Conservation (phyloP, 441 rosid species). For the Erodium trifolium region DNA sequence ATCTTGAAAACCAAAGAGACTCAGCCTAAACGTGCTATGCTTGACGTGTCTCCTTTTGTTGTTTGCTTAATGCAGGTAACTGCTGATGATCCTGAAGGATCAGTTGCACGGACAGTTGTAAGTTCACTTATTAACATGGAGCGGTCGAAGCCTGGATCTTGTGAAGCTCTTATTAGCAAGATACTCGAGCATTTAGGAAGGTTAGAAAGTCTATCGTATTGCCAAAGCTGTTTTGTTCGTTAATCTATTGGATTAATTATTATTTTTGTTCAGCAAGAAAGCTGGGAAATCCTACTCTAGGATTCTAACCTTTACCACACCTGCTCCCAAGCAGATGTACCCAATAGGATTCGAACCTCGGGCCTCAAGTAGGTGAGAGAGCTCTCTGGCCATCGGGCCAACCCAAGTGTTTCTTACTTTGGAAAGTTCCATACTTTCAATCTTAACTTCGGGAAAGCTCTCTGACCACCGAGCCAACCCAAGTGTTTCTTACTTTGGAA, state of each 20-base stretch:
- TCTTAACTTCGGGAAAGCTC: too few species aligned
- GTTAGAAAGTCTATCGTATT: conserved; percentile 25
- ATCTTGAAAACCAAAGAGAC: not conserved
- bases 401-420: too few species aligned
- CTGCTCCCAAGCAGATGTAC: too few species aligned
- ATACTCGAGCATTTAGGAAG: conserved; percentile 71
- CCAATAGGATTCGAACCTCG: too few species aligned
- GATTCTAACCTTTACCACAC: too few species aligned
- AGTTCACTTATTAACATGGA: conserved; percentile 66
- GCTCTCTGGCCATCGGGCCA: too few species aligned
- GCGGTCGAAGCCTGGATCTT: conserved; percentile 66
- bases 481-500: not conserved
- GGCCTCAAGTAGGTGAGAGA: too few species aligned
- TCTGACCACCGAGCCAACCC: too few species aligned
- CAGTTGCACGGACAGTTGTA: conserved; percentile 41
- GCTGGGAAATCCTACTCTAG: too few species aligned
- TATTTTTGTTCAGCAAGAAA: too few species aligned
- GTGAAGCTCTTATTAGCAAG: conserved; percentile 58
- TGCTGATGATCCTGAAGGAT: conserved; percentile 50
- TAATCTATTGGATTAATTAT: too few species aligned
- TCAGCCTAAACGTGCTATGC: not conserved
- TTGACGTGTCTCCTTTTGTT: conserved; percentile 6
- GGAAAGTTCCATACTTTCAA: too few species aligned
- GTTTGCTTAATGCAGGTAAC: conserved; percentile 40
- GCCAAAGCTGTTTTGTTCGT: not conserved